Percentiles rank a stretch among this genome's conserved stretches.
phyloP scores from a whole-genome alignment of 257 asterid genomes.

The Solanum tarapatanum region DNA sequence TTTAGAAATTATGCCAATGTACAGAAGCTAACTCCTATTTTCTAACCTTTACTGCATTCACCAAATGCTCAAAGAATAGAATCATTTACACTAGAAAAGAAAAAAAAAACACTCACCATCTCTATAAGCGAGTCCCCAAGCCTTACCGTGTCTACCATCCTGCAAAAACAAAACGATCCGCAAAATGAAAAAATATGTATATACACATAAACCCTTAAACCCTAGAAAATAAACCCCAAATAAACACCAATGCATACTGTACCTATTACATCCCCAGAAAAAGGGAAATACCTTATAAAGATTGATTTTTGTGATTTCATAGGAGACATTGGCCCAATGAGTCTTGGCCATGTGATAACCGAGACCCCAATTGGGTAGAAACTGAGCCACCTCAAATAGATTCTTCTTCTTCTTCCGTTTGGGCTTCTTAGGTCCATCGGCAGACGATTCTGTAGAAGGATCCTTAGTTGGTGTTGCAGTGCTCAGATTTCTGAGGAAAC shows the following conservation, averaged over 20 bases:
- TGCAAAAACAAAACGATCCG: slow-evolving; percentile 22
- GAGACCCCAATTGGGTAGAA: slow-evolving; percentile 87
- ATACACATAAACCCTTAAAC: slow-evolving; percentile 1
- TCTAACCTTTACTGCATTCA: neutral
- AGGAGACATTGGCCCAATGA: slow-evolving; percentile 72
- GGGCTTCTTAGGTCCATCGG: slow-evolving; percentile 27
- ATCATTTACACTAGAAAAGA: neutral
- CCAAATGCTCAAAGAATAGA: neutral
- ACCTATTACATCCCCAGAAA: neutral
- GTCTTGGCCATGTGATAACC: slow-evolving; percentile 92
- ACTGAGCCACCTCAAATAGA: slow-evolving; percentile 87
- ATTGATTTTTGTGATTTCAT: slow-evolving; percentile 84
- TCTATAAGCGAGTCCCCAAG: slow-evolving; percentile 89
- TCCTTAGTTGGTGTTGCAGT: slow-evolving; percentile 17
- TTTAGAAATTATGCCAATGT: neutral
- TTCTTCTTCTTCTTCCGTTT: slow-evolving; percentile 84
- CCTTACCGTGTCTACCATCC: slow-evolving; percentile 96
- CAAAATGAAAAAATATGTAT: neutral
- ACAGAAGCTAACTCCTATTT: neutral
- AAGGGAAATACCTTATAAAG: slow-evolving; percentile 56
- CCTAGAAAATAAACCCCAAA: neutral
- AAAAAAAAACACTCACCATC: slow-evolving; percentile 36
- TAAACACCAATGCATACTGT: neutral
- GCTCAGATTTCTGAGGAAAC: slow-evolving; percentile 39
- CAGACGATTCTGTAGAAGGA: slow-evolving; percentile 11